Evolutionary conservation across 108 stramenopile genomes (phyloP), one percentile per base, ranked within the genome.

Genomic region (Nitzschia sp.): DNA sequence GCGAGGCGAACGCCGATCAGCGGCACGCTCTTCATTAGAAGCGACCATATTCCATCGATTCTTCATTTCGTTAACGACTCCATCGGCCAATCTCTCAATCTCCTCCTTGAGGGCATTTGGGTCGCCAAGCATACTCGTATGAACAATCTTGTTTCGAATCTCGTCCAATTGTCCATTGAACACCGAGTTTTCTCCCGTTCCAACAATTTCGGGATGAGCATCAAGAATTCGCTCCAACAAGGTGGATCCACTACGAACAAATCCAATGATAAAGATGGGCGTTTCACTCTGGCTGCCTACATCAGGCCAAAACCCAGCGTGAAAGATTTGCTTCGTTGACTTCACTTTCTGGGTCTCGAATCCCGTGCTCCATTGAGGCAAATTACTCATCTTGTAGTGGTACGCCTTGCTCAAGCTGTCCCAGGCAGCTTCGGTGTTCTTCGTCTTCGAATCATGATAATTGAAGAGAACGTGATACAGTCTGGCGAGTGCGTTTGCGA

Each of bases 191-290:
- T 96, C 95, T 23, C 95, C 95, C 3, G 86, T 87, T 6, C 95
- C 95, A 55, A 85, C 87, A 74, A 93, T 89, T 48, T 75, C 42
- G 13, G 92, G 89, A 71, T 96, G 95, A 8, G 91, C 79, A 74
- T 90, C 95, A 30, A 96, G 66, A 18, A 96, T 88, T 47, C 89
- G 70, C 53, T 96, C 95, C 62, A 96, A 49, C 15, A 96, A 75
- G 21, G 95, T 96, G 1, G 91, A 92, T 35, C 95, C 95, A 59
- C 85, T 85, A 28, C 95, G 61, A 8, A 88, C 87, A 78, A 96
- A 91, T 8, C 95, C 95, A 76, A 96, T 86, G 55, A 96, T 85
- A 65, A 96, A 96, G 45, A 96, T 89, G 23, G 90, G 94, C 19
- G 62, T 68, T 3, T 65, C 48, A 18, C 85, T 70, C 46, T 77